Evolutionary conservation across 176 grass and related monocot genomes (phyloP).

Genomic region (Thinopyrum elongatum): DNA sequence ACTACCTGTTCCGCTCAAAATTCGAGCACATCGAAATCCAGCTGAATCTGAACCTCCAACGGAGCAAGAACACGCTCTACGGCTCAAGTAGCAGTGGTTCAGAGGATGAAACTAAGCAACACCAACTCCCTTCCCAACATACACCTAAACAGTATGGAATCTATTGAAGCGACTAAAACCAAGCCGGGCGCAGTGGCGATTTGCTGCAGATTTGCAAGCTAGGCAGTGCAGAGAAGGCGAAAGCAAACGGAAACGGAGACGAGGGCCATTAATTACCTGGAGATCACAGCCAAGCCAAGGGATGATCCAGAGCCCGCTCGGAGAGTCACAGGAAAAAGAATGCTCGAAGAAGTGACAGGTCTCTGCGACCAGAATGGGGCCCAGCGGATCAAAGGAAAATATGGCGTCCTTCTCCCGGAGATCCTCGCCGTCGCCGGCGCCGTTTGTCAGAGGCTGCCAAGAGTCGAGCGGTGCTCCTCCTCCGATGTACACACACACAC

Average conservation of each 20-base stretch:
- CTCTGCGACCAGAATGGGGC: conserved; percentile 22
- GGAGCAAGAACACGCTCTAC: background rate
- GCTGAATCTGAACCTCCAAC: conserved; percentile 17
- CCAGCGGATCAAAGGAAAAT: conserved; percentile 29
- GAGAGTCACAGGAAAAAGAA: background rate
- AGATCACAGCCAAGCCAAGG: background rate
- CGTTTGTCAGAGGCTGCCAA: background rate
- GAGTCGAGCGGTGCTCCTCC: background rate
- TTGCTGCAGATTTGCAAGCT: conserved; percentile 7
- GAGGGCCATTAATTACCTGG: conserved; percentile 28
- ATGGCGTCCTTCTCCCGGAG: conserved; percentile 8
- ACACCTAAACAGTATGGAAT: background rate
- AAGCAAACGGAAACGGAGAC: background rate
- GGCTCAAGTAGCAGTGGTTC: background rate
- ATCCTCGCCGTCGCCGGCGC: background rate
- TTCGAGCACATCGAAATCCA: background rate
- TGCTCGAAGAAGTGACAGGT: conserved; percentile 11
- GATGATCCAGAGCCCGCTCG: background rate
- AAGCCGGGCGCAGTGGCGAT: background rate
- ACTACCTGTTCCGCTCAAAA: background rate
- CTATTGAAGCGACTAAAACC: background rate
- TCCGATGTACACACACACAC: no score
- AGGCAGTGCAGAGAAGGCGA: background rate
- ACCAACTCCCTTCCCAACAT: background rate
- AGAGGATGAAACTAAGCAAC: background rate